Evolutionary conservation across 2,329 filamentous ascomycete genomes (phyloP).

Genomic region (Orbilia oligospora): DNA sequence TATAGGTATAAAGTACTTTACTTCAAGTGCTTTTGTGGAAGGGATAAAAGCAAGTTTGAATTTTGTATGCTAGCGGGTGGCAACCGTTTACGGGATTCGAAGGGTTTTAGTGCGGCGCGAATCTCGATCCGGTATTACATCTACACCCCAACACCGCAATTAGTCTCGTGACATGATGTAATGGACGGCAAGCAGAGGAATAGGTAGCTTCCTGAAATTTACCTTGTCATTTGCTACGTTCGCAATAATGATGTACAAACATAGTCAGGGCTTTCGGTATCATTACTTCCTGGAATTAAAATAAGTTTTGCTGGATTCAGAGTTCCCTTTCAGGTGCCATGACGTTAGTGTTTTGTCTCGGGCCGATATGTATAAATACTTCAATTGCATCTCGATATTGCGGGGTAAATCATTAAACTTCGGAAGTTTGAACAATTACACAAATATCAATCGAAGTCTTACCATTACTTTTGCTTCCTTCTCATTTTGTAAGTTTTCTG

Average conservation of each 20-base stretch:
- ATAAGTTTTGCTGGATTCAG: conserved; percentile 29
- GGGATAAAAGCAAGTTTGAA: conserved; percentile 56
- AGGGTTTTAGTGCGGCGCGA: conserved; percentile 41
- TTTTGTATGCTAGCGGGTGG: conserved; percentile 34
- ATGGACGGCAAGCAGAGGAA: conserved; percentile 25
- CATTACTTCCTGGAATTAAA: neutral
- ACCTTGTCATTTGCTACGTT: neutral
- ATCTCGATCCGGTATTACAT: conserved; percentile 48
- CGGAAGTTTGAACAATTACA: conserved; percentile 13
- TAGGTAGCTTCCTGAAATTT: conserved; percentile 5
- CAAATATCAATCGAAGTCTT: neutral
- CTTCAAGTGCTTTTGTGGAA: conserved; percentile 12
- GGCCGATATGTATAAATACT: conserved; percentile 51
- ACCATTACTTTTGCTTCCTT: neutral
- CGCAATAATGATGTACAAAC: conserved; percentile 4
- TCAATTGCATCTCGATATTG: conserved; percentile 43
- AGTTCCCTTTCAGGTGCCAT: conserved; percentile 20
- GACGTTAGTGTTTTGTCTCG: conserved; percentile 37
- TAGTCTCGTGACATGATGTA: conserved; percentile 60
- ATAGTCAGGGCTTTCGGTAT: conserved; percentile 4
- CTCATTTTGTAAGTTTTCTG: neutral
- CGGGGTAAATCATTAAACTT: neutral
- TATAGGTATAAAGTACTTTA: conserved; percentile 1
- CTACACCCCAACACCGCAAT: conserved; percentile 32
- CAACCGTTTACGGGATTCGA: conserved; percentile 32